Evolutionary conservation across 2,329 filamentous ascomycete genomes (phyloP).

Genomic region (Colletotrichum tropicale): DNA sequence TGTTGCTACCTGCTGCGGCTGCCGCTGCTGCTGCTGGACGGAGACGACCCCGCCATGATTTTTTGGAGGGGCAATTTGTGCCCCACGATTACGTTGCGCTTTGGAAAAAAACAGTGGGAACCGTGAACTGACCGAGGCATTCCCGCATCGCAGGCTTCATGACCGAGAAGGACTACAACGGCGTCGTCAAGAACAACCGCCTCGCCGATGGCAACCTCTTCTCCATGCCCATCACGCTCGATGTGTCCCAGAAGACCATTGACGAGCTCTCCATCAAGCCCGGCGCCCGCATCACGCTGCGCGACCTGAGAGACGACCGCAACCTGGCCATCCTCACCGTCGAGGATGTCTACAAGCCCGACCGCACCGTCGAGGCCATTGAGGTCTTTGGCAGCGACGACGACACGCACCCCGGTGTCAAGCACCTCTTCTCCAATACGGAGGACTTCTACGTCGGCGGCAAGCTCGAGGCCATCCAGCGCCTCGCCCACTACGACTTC

Average conservation of each 20-base stretch:
- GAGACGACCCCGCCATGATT: constrained; percentile 13
- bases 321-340: constrained; percentile 96
- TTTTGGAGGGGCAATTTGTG: constrained; percentile 5
- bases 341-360: constrained; percentile 91
- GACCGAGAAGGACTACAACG: constrained; percentile 93
- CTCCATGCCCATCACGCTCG: constrained; percentile 95
- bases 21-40: neutral
- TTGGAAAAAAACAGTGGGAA: neutral
- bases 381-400: constrained; percentile 93
- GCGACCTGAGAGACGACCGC: constrained; percentile 94
- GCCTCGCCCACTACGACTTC: constrained; percentile 98
- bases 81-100: constrained; percentile 13
- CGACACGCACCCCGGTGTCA: constrained; percentile 88
- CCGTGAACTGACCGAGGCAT: neutral
- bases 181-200: constrained; percentile 87
- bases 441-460: constrained; percentile 93
- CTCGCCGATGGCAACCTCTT: constrained; percentile 90
- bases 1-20: neutral
- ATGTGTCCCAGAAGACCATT: constrained; percentile 78
- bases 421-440: constrained; percentile 82
- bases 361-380: constrained; percentile 93
- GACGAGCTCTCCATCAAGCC: constrained; percentile 77
- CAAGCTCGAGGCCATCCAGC: constrained; percentile 94
- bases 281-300: constrained; percentile 83
- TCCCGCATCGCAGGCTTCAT: constrained; percentile 79